Conservation (phyloP, 108 stramenopile species). For the Skeletonema marinoi region DNA sequence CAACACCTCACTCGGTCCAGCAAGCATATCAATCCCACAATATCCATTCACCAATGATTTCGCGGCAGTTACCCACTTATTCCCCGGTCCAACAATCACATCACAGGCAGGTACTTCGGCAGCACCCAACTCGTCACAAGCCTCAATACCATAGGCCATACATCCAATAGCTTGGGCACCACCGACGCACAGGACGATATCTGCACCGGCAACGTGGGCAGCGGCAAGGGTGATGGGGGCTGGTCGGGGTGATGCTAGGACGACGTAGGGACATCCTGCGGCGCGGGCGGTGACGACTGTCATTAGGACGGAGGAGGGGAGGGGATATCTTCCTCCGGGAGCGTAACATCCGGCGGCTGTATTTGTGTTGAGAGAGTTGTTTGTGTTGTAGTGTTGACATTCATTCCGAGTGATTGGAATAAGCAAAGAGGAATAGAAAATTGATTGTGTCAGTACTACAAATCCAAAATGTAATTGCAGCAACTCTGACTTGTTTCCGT, state of each 20-base stretch:
- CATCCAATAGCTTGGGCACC: slow-evolving; percentile 96
- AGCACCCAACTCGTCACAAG: slow-evolving; percentile 19
- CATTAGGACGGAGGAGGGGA: slow-evolving; percentile 98
- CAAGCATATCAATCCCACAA: slow-evolving; percentile 99
- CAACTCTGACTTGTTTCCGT: no score
- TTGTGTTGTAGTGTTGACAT: not conserved
- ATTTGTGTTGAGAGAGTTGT: slow-evolving; percentile 3
- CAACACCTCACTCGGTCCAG: slow-evolving; percentile 97
- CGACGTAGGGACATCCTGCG: slow-evolving; percentile 92
- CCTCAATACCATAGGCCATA: slow-evolving; percentile 91
- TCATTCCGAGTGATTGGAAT: no score
- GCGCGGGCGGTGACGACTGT: slow-evolving; percentile 97
- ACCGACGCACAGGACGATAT: slow-evolving; percentile 87
- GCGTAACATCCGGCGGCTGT: slow-evolving; percentile 97
- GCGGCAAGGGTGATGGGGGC: slow-evolving; percentile 94
- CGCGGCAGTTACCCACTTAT: slow-evolving; percentile 99
- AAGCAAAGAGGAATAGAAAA: not conserved
- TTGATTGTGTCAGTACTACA: not conserved
- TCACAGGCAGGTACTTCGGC: slow-evolving; percentile 78
- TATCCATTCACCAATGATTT: slow-evolving; percentile 92
- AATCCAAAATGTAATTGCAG: not conserved
- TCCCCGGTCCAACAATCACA: slow-evolving; percentile 98
- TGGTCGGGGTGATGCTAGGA: slow-evolving; percentile 92
- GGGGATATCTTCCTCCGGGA: slow-evolving; percentile 97
- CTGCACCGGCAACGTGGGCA: slow-evolving; percentile 87